Evolutionary conservation across 2,329 filamentous ascomycete genomes (phyloP), one percentile per base, ranked within the genome.

Genomic region (Dryadomyces quercus-mongolicae): DNA sequence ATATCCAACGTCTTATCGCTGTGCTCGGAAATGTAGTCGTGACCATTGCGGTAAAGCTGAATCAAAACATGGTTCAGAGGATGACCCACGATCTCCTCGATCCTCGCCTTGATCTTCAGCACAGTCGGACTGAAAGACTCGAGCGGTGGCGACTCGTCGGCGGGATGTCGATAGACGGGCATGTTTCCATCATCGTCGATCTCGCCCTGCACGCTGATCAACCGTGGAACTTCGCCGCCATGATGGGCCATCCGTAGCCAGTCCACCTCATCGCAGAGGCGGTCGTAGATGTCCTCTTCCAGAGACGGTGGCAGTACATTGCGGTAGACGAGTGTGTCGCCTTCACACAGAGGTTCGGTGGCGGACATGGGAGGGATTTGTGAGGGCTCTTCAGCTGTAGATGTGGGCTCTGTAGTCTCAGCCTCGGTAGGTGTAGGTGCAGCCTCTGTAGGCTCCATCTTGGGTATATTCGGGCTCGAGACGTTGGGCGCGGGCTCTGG

Each of bases 1-100:
- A 98, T 93, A 66, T 98, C 93, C 22, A 98, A 74, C 0, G 92
- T 95, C 70, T 98, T 98, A 67, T 98, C 93, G 43, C 89, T 94
- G 65, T 98, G 93, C 65, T 98, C 93, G 0, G 88, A 93, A 58
- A 98, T 98, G 65, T 89, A 89, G 68, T 98, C 93, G 49, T 81
- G 82, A 2, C 92, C 88, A 60, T 79, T 78, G n/a, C 93, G 87
- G 64, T 98, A 98, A 55, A 90, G 80, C 64, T 98, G 93, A 48
- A 98, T 94, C 49, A 98, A 72, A 1, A 84, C 91, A 65, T 98
- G 93, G 63, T 98, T 98, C 45, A 98, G 70, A 1, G 80, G 72
- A 63, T 97, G 93, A 0, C 87, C 85, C 1, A 95, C 75, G 16
- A 80, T 72, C 54, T 77, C 74, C 66, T 95, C 88, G 0, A 89